Evolutionary conservation across 306 rosid species (phyloP).

Genomic region (Rosa lucieae): DNA sequence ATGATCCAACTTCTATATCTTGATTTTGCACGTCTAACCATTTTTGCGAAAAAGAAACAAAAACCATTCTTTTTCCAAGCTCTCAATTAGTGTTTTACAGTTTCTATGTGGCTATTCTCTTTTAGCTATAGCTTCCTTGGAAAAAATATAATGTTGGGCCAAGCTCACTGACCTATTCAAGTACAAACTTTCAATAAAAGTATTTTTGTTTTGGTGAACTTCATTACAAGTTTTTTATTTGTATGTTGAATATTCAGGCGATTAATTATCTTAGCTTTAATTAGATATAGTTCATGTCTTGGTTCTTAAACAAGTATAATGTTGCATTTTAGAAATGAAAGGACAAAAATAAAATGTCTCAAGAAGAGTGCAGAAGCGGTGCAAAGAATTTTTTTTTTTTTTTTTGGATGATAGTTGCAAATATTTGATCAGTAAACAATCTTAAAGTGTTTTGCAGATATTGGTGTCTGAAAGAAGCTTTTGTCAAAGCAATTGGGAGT

Average conservation of each 20-base stretch:
- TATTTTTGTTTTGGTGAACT: neutral
- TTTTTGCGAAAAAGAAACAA: neutral
- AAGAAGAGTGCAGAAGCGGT: neutral
- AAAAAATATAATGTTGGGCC: neutral
- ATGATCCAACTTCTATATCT: neutral
- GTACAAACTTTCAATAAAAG: neutral
- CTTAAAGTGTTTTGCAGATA: slow-evolving; percentile 49
- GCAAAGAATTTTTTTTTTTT: neutral
- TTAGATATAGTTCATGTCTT: neutral
- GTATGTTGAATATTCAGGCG: neutral
- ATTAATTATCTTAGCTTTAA: neutral
- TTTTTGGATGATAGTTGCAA: neutral
- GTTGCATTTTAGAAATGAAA: neutral
- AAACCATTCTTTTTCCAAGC: neutral
- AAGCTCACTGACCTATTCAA: neutral
- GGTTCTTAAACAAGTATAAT: neutral
- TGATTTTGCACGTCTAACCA: neutral
- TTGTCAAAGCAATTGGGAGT: slow-evolving; percentile 81
- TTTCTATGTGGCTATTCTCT: neutral
- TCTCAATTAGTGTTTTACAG: neutral
- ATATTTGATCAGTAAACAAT: slow-evolving; percentile 6
- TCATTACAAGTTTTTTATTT: neutral
- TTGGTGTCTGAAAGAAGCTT: slow-evolving; percentile 92
- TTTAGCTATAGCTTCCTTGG: neutral
- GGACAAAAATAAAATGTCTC: neutral